These are phyloP conservation scores for Colletotrichum coccodes DNA, from an alignment of 2,329 filamentous ascomycete genomes.

Conservation along the genomic window DNA sequence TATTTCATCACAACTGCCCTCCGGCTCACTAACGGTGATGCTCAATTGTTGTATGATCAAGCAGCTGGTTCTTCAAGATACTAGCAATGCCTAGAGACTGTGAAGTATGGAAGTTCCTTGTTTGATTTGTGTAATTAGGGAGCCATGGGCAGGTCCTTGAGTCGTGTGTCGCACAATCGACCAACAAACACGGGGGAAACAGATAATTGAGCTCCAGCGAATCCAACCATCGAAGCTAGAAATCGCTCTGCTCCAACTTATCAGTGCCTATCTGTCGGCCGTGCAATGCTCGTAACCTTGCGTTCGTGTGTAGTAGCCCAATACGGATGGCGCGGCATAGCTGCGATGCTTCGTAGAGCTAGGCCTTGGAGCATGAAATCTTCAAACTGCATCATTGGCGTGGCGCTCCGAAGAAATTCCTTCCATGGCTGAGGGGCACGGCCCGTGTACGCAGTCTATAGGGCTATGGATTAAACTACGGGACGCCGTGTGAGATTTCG, in stretches of 20 bases:
- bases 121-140: background rate
- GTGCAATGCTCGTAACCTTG: background rate
- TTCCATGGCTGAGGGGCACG: too few species aligned
- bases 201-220: background rate
- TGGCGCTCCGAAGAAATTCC: background rate
- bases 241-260: too few species aligned
- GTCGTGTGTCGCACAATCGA: background rate
- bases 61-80: too few species aligned
- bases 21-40: background rate
- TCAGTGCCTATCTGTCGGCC: too few species aligned
- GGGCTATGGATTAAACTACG: background rate
- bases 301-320: background rate
- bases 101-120: background rate
- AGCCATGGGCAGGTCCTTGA: background rate
- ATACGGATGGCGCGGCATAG: background rate
- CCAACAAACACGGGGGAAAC: too few species aligned
- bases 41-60: background rate
- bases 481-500: too few species aligned
- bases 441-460: background rate
- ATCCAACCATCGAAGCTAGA: background rate
- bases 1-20: background rate
- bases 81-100: too few species aligned
- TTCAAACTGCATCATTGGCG: background rate
- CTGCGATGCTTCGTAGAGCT: background rate
- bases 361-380: background rate